Evolutionary conservation across 177 flowering plant genomes (phyloP), one percentile per base, ranked within the genome.

Genomic region (Vitis hybrid): DNA sequence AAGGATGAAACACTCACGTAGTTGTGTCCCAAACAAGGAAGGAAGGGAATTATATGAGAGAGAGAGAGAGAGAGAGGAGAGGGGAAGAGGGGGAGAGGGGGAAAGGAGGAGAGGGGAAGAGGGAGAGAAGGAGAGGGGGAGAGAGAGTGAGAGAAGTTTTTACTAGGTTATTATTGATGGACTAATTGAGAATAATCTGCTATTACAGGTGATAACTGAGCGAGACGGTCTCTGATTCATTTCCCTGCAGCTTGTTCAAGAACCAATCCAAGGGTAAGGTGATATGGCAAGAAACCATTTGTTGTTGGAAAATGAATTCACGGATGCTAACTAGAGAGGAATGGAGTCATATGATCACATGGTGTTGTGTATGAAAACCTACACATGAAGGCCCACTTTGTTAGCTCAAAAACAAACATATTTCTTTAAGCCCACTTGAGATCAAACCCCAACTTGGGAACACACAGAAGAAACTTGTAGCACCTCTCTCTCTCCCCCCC

Each of bases 321-420:
- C 10, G 47, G 62, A 11, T 3, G 2, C 2, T 55, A 56, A 59
- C 22, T 1, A 67, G 62, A 62, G 66, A 73, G 73, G 72, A 64
- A 58, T 49, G 62, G 13, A 66, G 67, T 69, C 77, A 59, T 68
- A 64, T 65, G 74, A 80, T 80, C 87, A 84, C 87, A 82, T 84
- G 87, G 79, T 38, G 28, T 70, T 85, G 86, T 56, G 64, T 55
- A 74, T 68, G 22, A 80, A 78, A 83, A 77, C 76, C 71, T 72
- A 47, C 75, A 76, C 83, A 75, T 67, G 51, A 68, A 78, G 85
- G 77, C 82, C 87, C 87, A 82, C 84, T 55, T 53, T 86, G 83
- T 83, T 80, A 59, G 65, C 80, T 75, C 66, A 73, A 68, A 59
- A 71, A 76, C 80, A 74, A 78, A 76, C 86, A 80, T 57, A 68